These are phyloP conservation scores for Beta lomatogona DNA, from an alignment of 179 eudicot species.

Conservation along the genomic window DNA sequence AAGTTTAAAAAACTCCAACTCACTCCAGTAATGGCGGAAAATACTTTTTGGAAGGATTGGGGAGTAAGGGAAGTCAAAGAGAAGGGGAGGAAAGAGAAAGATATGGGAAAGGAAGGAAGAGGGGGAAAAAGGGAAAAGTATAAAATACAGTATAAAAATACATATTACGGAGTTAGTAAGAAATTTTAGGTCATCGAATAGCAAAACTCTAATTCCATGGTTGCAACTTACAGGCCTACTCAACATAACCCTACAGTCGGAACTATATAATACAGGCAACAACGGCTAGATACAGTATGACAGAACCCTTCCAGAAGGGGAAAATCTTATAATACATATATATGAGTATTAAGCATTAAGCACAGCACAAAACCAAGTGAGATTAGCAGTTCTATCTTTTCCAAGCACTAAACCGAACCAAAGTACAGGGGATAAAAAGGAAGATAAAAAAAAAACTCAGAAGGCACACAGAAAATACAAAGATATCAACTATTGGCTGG, in stretches of 20 bases:
- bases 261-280: constrained; percentile 15
- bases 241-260: not conserved
- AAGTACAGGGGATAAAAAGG: not conserved
- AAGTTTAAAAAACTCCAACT: too few species aligned
- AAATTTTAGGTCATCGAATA: too few species aligned
- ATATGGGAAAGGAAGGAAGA: too few species aligned
- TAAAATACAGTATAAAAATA: too few species aligned
- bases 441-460: not conserved
- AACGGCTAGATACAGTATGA: constrained; percentile 8
- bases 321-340: not conserved
- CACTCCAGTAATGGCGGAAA: too few species aligned
- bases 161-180: too few species aligned
- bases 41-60: too few species aligned
- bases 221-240: too few species aligned
- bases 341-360: not conserved
- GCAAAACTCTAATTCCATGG: too few species aligned
- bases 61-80: too few species aligned
- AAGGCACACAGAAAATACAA: not conserved
- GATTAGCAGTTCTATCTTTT: not conserved
- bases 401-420: not conserved
- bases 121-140: too few species aligned
- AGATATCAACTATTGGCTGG: not conserved
- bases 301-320: not conserved
- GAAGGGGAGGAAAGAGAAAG: too few species aligned
- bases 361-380: not conserved